Evolutionary conservation across 2,329 filamentous ascomycete species (phyloP).

Genomic region (Dactylonectria macrodidyma): DNA sequence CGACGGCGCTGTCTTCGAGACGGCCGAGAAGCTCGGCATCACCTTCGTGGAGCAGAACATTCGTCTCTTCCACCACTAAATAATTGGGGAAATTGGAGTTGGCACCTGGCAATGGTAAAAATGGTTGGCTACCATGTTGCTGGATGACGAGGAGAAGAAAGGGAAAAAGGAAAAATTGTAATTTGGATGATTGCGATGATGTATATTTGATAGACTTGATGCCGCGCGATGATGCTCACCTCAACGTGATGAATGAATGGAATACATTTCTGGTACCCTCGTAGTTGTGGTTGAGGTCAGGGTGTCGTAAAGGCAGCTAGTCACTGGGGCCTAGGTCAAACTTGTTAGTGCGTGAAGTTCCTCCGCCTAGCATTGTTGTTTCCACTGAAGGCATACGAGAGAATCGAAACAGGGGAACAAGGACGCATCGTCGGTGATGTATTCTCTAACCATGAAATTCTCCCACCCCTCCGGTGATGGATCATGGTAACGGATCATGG

Average conservation of each 20-base stretch:
- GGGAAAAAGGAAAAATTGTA: constrained; percentile 12
- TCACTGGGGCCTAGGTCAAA: background rate
- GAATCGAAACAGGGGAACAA: background rate
- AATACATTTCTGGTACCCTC: constrained; percentile 20
- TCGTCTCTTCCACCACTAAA: constrained; percentile 93
- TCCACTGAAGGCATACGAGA: too few species aligned
- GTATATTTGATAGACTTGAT: constrained; percentile 46
- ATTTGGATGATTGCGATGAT: constrained; percentile 33
- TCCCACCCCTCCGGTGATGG: background rate
- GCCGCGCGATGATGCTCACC: constrained; percentile 37
- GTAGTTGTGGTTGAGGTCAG: background rate
- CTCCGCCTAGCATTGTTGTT: too few species aligned
- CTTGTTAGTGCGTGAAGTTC: too few species aligned
- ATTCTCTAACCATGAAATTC: background rate
- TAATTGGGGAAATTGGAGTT: background rate
- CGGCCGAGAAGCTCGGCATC: constrained; percentile 76
- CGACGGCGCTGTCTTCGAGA: constrained; percentile 85
- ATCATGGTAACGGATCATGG: background rate
- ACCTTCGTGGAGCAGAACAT: constrained; percentile 96
- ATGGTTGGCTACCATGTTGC: constrained; percentile 3
- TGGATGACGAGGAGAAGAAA: constrained; percentile 7
- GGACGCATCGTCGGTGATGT: background rate
- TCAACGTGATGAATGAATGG: constrained; percentile 45
- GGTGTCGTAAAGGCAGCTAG: background rate
- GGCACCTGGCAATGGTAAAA: background rate